A percentile compares a stretch with the other conserved stretches of the same genome.
phyloP scores from a whole-genome alignment of 2,329 filamentous ascomycete species.

The Fusarium euwallaceae region DNA sequence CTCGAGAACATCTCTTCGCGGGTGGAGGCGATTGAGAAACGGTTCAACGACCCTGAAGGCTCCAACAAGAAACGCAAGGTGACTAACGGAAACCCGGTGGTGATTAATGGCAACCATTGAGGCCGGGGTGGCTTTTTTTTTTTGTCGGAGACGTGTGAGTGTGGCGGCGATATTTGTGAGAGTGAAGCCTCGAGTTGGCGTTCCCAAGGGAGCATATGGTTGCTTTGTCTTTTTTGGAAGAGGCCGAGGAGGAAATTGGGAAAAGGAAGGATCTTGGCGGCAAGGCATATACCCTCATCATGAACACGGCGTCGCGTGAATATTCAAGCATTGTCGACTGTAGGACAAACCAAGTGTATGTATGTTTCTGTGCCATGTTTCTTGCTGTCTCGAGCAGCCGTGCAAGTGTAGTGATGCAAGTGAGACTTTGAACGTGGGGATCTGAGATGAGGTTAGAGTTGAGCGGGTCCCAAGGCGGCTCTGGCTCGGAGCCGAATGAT shows the following conservation, averaged over 20 bases:
- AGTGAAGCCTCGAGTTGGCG: conserved; percentile 3
- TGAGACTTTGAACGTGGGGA: neutral
- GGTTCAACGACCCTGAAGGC: conserved; percentile 16
- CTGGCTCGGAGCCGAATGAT: conserved; percentile 9
- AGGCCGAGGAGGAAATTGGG: neutral
- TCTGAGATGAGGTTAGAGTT: neutral
- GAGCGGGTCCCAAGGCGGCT: conserved; percentile 1
- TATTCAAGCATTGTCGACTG: neutral
- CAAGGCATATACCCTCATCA: conserved; percentile 35
- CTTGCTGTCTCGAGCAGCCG: neutral
- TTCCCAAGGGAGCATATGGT: conserved; percentile 6
- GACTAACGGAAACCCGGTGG: conserved; percentile 33
- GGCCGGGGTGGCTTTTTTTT: neutral
- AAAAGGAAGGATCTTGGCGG: neutral
- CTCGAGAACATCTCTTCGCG: conserved; percentile 36
- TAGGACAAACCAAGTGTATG: conserved; percentile 2
- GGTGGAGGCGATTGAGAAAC: conserved; percentile 40
- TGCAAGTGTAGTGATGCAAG: neutral
- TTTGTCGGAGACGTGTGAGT: neutral
- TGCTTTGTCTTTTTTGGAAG: conserved; percentile 16
- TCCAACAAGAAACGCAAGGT: conserved; percentile 42
- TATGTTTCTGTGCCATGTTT: neutral
- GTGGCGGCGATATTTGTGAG: neutral
- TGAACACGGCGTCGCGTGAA: conserved; percentile 23
- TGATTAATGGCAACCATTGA: conserved; percentile 27